Evolutionary conservation across 169 alveolate genomes (phyloP).

Genomic region (Theileria sp.): DNA sequence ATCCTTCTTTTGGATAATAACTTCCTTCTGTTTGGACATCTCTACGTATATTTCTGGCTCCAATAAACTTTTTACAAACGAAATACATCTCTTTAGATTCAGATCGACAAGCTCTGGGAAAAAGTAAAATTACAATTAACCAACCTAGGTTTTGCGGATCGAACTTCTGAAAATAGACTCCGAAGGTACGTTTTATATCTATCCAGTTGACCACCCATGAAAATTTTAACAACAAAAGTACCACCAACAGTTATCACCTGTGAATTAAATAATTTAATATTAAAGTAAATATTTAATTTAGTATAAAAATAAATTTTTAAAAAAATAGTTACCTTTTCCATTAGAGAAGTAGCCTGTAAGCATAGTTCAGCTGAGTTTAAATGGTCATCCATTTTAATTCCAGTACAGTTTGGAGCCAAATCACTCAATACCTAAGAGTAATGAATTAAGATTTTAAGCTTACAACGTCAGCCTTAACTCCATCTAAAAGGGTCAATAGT

Average conservation of each 20-base stretch:
- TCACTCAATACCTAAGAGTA: slow-evolving; percentile 65
- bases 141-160: slow-evolving; percentile 71
- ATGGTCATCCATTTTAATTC: slow-evolving; percentile 77
- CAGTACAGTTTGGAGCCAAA: slow-evolving; percentile 75
- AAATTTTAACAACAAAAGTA: slow-evolving; percentile 75
- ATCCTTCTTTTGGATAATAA: slow-evolving; percentile 72
- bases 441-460: neutral
- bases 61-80: slow-evolving; percentile 74
- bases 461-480: slow-evolving; percentile 71
- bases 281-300: neutral
- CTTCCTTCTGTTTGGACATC: slow-evolving; percentile 76
- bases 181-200: slow-evolving; percentile 72
- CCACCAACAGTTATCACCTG: slow-evolving; percentile 73
- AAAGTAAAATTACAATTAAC: slow-evolving; percentile 13
- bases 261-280: neutral
- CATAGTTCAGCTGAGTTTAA: slow-evolving; percentile 76
- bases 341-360: slow-evolving; percentile 70
- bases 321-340: slow-evolving; percentile 61
- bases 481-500: slow-evolving; percentile 51
- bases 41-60: slow-evolving; percentile 67
- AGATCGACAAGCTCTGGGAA: slow-evolving; percentile 68
- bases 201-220: slow-evolving; percentile 75
- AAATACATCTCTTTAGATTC: slow-evolving; percentile 75
- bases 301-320: neutral
- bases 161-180: slow-evolving; percentile 66